Conservation (phyloP, 2,329 filamentous ascomycete genomes). For the Coleophoma eucalyptorum region DNA sequence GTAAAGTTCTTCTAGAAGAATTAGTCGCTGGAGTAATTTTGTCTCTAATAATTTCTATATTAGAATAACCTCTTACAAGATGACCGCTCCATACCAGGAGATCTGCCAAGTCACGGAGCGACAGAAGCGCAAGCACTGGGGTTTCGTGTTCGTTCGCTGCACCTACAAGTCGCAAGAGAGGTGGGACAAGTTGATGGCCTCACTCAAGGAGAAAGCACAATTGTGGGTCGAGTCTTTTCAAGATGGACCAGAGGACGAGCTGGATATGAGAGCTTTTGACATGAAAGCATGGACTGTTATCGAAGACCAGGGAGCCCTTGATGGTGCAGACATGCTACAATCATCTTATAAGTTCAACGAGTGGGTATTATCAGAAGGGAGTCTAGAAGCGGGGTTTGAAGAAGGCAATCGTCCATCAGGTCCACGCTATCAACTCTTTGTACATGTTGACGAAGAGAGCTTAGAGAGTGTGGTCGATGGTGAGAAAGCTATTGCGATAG, state of each 20-base stretch:
- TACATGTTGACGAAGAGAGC: conserved; percentile 1
- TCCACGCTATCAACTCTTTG: not conserved
- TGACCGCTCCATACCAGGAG: not conserved
- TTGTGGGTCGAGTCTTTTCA: not conserved
- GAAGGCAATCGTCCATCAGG: not conserved
- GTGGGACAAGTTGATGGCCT: not conserved
- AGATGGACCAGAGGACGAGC: not conserved
- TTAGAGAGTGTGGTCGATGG: conserved; percentile 1
- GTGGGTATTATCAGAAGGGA: not conserved
- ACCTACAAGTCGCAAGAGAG: conserved; percentile 1
- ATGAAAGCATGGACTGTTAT: not conserved
- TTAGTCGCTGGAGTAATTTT: not conserved
- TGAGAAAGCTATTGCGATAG: not conserved
- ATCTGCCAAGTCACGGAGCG: not conserved
- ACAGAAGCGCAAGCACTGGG: not conserved
- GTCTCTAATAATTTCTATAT: not conserved
- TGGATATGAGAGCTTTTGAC: not conserved
- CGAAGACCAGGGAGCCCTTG: not conserved
- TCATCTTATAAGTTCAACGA: not conserved
- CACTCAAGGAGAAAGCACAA: not conserved
- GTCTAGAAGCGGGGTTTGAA: not conserved
- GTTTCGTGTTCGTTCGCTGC: conserved; percentile 1
- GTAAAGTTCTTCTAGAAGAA: not conserved
- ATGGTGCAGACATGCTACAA: not conserved
- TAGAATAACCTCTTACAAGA: not conserved